Conservation (phyloP, 257 asterid species). For the Avicennia marina region DNA sequence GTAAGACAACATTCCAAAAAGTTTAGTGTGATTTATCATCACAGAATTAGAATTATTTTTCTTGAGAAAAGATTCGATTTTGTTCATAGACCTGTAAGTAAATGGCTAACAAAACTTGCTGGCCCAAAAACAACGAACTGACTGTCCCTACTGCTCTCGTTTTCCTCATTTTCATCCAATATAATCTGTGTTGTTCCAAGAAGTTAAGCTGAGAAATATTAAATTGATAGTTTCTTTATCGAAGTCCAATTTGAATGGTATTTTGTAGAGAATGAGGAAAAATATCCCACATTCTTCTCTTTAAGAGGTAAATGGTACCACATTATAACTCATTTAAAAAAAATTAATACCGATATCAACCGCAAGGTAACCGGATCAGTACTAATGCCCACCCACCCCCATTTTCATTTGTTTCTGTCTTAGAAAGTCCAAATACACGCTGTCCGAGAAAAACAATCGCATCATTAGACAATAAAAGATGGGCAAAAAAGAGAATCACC, state of each 20-base stretch:
- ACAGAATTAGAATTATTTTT: no score
- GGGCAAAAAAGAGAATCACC: background rate
- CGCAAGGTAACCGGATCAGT: no score
- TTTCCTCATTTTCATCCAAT: background rate
- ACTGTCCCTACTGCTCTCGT: no score
- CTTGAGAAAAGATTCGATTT: no score
- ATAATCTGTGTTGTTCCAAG: background rate
- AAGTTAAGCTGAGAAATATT: background rate
- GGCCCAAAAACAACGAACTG: no score
- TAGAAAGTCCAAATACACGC: background rate
- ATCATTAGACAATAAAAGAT: no score
- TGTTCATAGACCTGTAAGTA: no score
- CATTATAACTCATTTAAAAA: background rate
- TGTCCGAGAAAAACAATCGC: no score
- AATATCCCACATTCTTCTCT: slow-evolving; percentile 9
- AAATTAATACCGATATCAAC: background rate
- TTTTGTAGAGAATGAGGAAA: background rate
- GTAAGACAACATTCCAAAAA: no score
- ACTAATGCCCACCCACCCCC: slow-evolving; percentile 18
- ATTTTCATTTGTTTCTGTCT: slow-evolving; percentile 17
- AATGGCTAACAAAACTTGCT: no score
- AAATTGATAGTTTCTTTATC: background rate
- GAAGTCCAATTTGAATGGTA: slow-evolving; percentile 9
- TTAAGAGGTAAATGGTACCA: slow-evolving; percentile 22
- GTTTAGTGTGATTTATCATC: no score